Evolutionary conservation across 495 filamentous ascomycete species (phyloP), one percentile per base, ranked within the genome.

Genomic region (Coniosporium apollinis): DNA sequence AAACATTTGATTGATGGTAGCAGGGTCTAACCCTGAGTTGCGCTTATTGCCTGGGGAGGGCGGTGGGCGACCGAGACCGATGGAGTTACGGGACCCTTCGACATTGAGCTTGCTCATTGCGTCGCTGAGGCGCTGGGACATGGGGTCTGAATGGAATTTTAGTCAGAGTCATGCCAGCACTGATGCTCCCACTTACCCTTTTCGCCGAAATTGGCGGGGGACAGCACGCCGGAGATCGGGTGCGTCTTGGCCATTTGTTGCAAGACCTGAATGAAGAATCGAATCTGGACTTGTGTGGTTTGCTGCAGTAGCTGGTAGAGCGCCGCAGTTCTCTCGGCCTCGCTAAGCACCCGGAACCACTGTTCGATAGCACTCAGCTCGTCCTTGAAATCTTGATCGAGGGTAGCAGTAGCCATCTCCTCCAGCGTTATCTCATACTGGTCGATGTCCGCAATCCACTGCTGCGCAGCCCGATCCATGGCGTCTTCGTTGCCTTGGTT

Each of bases 321-420:
- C 18, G 89, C 91, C 25, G 89, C 89, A 5, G 89, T 97, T 34
- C 89, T 65, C 61, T 97, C 89, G 14, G 89, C 84, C 59, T 97
- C 89, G 49, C 87, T 94, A 36, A 97, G 65, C 19, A 97, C 89
- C 30, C 84, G 79, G 58, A 97, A 97, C 89, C 89, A 97, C 62
- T 97, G 87, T 62, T 97, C 89, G 51, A 97, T 97, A 39, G 89
- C 89, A 57, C 81, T 89, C 34, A 97, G 72, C 59, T 97, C 89
- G 61, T 96, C 89, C 65, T 96, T 97, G 64, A 97, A 97, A 46
- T 97, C 91, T 59, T 97, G 91, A 56, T 97, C 89, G 22, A 96
- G 64, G 8, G 91, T 94, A 30, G 91, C 89, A 20, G 87, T 85
- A 14, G 89, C 91, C 89, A 97, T 97, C 56, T 97, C 89, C 56